phyloP scores from a whole-genome alignment of 306 rosid species.

The Cicer bijugum region DNA sequence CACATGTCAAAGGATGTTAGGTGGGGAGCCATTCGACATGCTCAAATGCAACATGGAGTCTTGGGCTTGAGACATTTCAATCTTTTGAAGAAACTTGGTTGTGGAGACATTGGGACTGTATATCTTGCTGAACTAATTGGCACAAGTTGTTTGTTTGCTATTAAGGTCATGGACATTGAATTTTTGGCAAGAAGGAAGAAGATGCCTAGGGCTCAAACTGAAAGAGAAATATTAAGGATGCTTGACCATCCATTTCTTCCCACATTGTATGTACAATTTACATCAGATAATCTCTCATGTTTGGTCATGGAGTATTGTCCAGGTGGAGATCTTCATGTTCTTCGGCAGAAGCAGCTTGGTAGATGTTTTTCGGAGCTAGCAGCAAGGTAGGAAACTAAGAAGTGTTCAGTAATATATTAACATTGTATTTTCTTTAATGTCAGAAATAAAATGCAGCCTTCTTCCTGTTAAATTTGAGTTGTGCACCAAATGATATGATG shows the following conservation, averaged over 20 bases:
- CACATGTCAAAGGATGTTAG: constrained; percentile 98
- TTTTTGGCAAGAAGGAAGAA: constrained; percentile 91
- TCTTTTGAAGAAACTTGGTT: constrained; percentile 95
- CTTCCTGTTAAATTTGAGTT: constrained; percentile 32
- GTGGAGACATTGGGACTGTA: constrained; percentile 97
- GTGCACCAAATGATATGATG: constrained; percentile 16
- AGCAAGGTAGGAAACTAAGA: constrained; percentile 67
- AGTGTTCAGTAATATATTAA: constrained; percentile 27
- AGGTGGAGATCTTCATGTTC: constrained; percentile 98
- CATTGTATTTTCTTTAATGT: constrained; percentile 15
- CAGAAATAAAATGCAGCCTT: constrained; percentile 13
- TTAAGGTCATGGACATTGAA: constrained; percentile 97
- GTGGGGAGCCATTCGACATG: constrained; percentile 87
- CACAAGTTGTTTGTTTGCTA: constrained; percentile 84
- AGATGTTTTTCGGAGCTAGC: constrained; percentile 82
- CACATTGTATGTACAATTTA: constrained; percentile 82
- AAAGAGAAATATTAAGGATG: constrained; percentile 90
- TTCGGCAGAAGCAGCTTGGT: constrained; percentile 85
- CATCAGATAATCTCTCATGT: constrained; percentile 93
- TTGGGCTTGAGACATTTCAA: constrained; percentile 82
- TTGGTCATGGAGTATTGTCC: constrained; percentile 98
- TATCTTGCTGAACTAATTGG: constrained; percentile 90
- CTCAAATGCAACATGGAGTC: constrained; percentile 67
- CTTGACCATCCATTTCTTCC: constrained; percentile 99
- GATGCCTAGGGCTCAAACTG: constrained; percentile 96